Evolutionary conservation across 768 basidiomycete genomes (phyloP).

Genomic region (Mycena floridula): DNA sequence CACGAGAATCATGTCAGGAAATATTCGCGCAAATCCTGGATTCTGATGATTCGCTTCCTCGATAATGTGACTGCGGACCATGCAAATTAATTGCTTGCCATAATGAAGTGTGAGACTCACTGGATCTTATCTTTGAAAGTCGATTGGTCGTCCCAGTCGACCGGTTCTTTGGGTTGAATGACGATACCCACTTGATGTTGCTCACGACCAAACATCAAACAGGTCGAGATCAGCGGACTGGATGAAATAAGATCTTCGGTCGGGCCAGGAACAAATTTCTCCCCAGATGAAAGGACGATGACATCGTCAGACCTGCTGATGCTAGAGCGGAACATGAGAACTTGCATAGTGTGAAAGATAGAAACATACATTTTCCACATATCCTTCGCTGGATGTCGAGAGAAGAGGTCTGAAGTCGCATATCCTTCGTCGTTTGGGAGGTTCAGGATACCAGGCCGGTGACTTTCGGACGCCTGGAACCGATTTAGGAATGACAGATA

Average conservation of each 20-base stretch:
- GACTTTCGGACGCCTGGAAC: slow-evolving; percentile 22
- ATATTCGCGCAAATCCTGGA: slow-evolving; percentile 13
- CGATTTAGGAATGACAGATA: background rate
- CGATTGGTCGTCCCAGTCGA: slow-evolving; percentile 9
- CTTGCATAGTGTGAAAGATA: background rate
- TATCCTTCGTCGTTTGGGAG: slow-evolving; percentile 30
- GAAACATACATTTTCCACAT: slow-evolving; percentile 36
- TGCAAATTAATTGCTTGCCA: slow-evolving; percentile 5
- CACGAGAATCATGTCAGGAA: slow-evolving; percentile 10
- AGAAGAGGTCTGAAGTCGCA: slow-evolving; percentile 36
- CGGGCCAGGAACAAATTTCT: slow-evolving; percentile 23
- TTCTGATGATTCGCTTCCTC: slow-evolving; percentile 9
- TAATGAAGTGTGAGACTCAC: no score
- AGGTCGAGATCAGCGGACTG: slow-evolving; percentile 17
- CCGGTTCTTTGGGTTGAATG: slow-evolving; percentile 16
- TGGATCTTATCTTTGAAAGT: background rate
- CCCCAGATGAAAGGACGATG: slow-evolving; percentile 19
- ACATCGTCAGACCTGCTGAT: slow-evolving; percentile 31
- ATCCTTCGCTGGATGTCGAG: slow-evolving; percentile 35
- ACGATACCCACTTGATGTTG: slow-evolving; percentile 25
- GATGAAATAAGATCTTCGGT: slow-evolving; percentile 16
- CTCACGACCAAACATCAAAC: slow-evolving; percentile 22
- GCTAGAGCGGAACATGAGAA: slow-evolving; percentile 15
- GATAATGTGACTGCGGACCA: slow-evolving; percentile 10
- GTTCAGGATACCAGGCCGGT: slow-evolving; percentile 26